Percentiles rank a stretch among this genome's conserved stretches.
These are phyloP conservation scores for Leccinum uliginosum DNA, from an alignment of 768 basidiomycete species.

Conservation along the genomic window DNA sequence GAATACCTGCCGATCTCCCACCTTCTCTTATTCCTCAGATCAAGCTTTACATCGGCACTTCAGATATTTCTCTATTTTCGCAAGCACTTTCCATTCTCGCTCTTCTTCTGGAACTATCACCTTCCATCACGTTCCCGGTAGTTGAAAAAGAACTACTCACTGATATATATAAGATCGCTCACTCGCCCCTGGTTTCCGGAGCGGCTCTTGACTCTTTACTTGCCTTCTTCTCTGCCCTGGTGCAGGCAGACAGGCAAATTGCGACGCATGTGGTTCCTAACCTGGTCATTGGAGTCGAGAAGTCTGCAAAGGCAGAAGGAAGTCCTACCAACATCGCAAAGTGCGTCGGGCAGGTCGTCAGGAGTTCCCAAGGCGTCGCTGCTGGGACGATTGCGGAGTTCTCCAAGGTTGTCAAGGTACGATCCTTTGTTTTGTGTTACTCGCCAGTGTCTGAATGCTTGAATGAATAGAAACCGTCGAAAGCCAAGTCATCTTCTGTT, in stretches of 20 bases:
- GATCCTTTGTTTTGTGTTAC: neutral
- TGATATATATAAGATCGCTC: constrained; percentile 65
- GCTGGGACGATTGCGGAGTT: constrained; percentile 85
- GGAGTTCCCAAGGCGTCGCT: constrained; percentile 62
- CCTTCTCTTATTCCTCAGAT: constrained; percentile 66
- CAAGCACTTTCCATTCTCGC: constrained; percentile 65
- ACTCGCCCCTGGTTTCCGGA: constrained; percentile 76
- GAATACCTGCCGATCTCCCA: constrained; percentile 55
- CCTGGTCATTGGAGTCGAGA: constrained; percentile 63
- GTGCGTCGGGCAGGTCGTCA: constrained; percentile 81
- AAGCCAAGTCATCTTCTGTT: constrained; percentile 61
- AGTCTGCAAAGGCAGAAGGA: constrained; percentile 52
- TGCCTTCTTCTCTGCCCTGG: constrained; percentile 77
- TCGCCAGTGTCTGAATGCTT: constrained; percentile 1
- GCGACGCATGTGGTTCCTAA: constrained; percentile 78
- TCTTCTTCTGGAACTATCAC: constrained; percentile 64
- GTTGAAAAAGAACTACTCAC: constrained; percentile 67
- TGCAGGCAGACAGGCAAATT: constrained; percentile 78
- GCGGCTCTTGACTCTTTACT: constrained; percentile 77
- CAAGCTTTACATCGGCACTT: constrained; percentile 65
- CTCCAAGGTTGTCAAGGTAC: constrained; percentile 73
- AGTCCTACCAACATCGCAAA: constrained; percentile 73
- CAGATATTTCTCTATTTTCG: constrained; percentile 76
- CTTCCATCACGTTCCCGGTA: constrained; percentile 64
- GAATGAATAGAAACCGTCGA: constrained; percentile 43